Conservation (phyloP, 495 filamentous ascomycete genomes). For the Aeminium ludgeri region DNA sequence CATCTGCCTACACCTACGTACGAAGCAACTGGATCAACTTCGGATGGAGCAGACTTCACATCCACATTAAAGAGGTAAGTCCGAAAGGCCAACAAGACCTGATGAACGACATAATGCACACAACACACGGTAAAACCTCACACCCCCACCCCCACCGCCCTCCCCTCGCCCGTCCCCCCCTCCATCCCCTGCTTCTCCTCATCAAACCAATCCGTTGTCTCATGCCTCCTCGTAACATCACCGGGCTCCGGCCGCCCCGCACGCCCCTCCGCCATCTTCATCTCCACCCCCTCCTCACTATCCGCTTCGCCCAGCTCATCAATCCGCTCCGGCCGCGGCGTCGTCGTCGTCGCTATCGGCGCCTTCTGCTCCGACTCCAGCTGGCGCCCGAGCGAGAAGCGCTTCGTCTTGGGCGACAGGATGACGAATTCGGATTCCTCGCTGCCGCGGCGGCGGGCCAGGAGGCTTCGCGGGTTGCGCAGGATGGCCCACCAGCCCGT, state of each 20-base stretch:
- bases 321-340: no score
- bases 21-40: no score
- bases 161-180: background rate
- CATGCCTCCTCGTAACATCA: conserved; percentile 2
- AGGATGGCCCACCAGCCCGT: conserved; percentile 21
- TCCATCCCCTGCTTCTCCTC: background rate
- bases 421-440: background rate
- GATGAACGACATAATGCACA: no score
- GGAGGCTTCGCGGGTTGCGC: conserved; percentile 2
- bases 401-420: background rate
- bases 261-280: no score
- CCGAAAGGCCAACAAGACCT: no score
- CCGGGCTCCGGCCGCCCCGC: background rate
- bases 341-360: no score
- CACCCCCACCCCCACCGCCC: background rate
- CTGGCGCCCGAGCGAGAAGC: background rate
- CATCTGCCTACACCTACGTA: no score
- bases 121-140: no score
- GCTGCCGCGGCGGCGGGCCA: background rate
- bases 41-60: no score
- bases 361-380: background rate
- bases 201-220: conserved; percentile 1
- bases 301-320: no score
- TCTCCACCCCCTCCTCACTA: no score
- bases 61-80: no score